Base-by-base conservation (phyloP, 805 yeast genomes). In the Candida argentea region DNA sequence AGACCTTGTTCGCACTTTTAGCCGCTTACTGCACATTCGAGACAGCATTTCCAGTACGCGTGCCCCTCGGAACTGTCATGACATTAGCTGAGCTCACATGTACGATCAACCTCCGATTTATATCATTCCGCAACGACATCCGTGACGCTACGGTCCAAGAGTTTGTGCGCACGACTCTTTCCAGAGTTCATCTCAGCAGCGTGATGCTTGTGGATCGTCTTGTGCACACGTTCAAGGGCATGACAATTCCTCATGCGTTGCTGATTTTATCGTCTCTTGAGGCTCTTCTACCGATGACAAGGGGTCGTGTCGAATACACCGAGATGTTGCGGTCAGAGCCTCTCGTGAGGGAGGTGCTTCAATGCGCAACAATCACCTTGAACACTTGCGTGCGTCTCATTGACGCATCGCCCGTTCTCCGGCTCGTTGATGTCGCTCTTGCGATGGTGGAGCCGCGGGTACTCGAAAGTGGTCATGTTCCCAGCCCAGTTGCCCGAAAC, bases 11-110 rank as follows among this genome's bases (percentile, higher is more conserved):
- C 20, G 57, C 57, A 17, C 39, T 58, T 16, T 37, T 59, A 20
- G 27, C 28, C 32, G 77, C 31, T 29, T 80, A 36, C 37, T 47
- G 32, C 52, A 51, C 65, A 3, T 56, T 71, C 5, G 67, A 72
- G 15, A 73, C 85, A 2, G 71, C 68, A 22, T 65, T 59, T 39
- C 57, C 74, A 8, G 65, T 76, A 6, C 59, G 65, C 35, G 62
- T 81, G 5, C 91, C 93, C 3, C 37, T 83, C 9, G 87, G 89
- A 1, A 42, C 55, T 25, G 44, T 79, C 3, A 44, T 78, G 4
- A 46, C 59, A 6, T 34, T 76, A 27, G 56, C 64, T 14, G 85
- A 79, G 40, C 52, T 75, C 8, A 43, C 77, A 10, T 50, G 71
- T 33, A 62, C 76, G 11, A 50, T 83, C 33, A 73, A 76, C 37